Evolutionary conservation across 805 yeast genomes (phyloP).

Genomic region (Metschnikowia lochheadii): DNA sequence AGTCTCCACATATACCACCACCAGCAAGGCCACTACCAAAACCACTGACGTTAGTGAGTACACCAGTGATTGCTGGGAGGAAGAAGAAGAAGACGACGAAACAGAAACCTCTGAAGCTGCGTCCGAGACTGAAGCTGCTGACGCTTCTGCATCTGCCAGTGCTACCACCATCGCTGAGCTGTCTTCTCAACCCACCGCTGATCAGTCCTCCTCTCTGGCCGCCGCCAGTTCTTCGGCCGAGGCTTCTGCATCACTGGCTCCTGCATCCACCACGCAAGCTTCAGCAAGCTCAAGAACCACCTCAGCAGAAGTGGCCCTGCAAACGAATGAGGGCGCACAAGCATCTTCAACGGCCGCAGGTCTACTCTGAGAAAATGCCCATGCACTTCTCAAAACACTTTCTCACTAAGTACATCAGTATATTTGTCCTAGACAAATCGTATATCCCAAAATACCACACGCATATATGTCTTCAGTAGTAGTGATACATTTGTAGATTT

Average conservation of each 20-base stretch:
- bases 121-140: conserved; percentile 1
- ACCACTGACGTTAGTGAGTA: conserved; percentile 9
- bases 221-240: not conserved
- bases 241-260: not conserved
- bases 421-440: not conserved
- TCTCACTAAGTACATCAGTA: not conserved
- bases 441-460: not conserved
- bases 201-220: not conserved
- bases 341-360: conserved; percentile 5
- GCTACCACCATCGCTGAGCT: not conserved
- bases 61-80: conserved; percentile 14
- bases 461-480: not conserved
- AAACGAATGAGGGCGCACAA: not conserved
- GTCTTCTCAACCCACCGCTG: not conserved
- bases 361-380: conserved; percentile 1
- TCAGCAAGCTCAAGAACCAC: not conserved
- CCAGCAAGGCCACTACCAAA: conserved; percentile 1
- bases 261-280: not conserved
- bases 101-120: conserved; percentile 3
- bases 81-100: conserved; percentile 11
- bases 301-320: not conserved
- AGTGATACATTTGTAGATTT: not conserved
- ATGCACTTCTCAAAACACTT: not conserved
- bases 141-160: not conserved
- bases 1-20: conserved; percentile 12